These are phyloP conservation scores for Rhynchosporium graminicola DNA, from an alignment of 2,329 filamentous ascomycete species.

Conservation along the genomic window DNA sequence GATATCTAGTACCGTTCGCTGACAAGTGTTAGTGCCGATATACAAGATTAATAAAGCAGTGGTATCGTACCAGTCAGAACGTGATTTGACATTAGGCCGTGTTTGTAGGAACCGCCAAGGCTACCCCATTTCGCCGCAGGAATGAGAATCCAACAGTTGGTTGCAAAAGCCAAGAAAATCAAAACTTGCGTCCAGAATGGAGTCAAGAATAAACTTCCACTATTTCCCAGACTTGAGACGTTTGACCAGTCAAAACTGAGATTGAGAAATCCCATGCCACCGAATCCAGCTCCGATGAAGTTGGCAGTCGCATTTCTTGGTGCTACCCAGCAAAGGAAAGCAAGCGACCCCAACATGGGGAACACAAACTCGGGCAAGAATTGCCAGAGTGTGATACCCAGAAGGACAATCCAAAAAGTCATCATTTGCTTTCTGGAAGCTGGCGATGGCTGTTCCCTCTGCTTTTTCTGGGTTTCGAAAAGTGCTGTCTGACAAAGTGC, in stretches of 20 bases:
- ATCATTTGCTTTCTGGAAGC: conserved; percentile 55
- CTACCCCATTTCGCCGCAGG: conserved; percentile 60
- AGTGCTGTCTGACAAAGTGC: conserved; percentile 57
- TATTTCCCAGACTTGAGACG: conserved; percentile 47
- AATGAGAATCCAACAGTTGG: conserved; percentile 59
- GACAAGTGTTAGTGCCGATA: conserved; percentile 12
- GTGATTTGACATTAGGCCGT: conserved; percentile 59
- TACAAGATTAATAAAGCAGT: neutral
- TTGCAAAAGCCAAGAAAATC: conserved; percentile 54
- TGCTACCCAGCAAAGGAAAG: conserved; percentile 65
- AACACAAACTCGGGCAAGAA: conserved; percentile 63
- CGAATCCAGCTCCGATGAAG: conserved; percentile 62
- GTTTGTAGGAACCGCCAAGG: conserved; percentile 50
- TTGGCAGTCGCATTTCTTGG: conserved; percentile 59
- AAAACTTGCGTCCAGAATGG: conserved; percentile 62
- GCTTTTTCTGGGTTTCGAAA: conserved; percentile 57
- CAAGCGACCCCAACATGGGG: conserved; percentile 59
- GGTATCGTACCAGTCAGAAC: conserved; percentile 49
- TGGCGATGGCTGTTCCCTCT: conserved; percentile 51
- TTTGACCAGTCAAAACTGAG: conserved; percentile 62
- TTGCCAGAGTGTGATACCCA: conserved; percentile 59
- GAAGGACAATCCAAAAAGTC: conserved; percentile 56
- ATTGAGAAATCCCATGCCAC: conserved; percentile 63
- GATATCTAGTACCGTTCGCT: conserved; percentile 42
- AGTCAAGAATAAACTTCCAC: conserved; percentile 53